phyloP scores from a whole-genome alignment of 2,329 filamentous ascomycete genomes.

The Tolypocladium inflatum region DNA sequence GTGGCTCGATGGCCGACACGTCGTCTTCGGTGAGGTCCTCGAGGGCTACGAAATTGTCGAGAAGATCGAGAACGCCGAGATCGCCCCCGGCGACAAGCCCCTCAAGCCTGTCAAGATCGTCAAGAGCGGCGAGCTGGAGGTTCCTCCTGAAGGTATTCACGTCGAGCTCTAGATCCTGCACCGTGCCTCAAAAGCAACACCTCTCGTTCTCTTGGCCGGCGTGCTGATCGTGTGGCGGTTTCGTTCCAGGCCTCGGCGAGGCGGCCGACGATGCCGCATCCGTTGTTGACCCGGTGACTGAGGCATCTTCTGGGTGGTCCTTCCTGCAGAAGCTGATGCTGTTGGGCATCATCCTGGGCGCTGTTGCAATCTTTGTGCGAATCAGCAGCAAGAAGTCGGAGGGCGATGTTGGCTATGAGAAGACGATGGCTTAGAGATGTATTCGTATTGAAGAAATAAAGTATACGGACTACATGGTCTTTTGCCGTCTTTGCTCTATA shows the following conservation, averaged over 20 bases:
- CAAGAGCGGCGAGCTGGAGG: constrained; percentile 76
- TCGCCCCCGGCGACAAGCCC: constrained; percentile 59
- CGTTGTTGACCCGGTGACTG: constrained; percentile 3
- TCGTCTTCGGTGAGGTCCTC: constrained; percentile 82
- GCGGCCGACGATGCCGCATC: constrained; percentile 8
- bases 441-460: background rate
- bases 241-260: constrained; percentile 17
- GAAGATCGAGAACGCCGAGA: constrained; percentile 66
- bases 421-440: constrained; percentile 29
- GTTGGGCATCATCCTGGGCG: constrained; percentile 37
- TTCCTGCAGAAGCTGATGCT: constrained; percentile 40
- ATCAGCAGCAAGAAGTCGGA: constrained; percentile 21
- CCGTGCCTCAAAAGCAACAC: constrained; percentile 5
- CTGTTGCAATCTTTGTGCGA: constrained; percentile 35
- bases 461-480: background rate
- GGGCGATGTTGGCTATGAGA: constrained; percentile 29
- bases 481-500: background rate
- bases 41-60: constrained; percentile 76
- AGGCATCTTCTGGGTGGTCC: constrained; percentile 15
- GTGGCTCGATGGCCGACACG: constrained; percentile 77
- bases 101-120: constrained; percentile 60
- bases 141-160: constrained; percentile 87
- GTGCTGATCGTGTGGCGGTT: constrained; percentile 23
- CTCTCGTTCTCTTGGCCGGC: constrained; percentile 14
- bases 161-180: constrained; percentile 59